Evolutionary conservation across 495 filamentous ascomycete species (phyloP).

Genomic region (Penicillium waksmanii): DNA sequence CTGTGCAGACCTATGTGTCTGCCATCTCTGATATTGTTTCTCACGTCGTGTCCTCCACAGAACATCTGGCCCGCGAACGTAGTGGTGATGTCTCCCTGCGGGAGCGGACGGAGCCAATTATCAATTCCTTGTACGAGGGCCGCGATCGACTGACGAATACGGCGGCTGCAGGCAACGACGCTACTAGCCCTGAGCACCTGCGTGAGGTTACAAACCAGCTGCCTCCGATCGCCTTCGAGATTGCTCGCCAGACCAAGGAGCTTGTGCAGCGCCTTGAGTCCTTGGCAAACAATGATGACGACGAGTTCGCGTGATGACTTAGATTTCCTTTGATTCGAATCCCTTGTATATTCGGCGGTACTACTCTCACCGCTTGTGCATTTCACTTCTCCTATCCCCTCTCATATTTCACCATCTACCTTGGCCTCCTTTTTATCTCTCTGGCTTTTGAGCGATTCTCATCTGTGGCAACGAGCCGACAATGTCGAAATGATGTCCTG

Average conservation of each 20-base stretch:
- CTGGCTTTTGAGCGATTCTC: conserved; percentile 40
- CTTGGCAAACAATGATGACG: conserved; percentile 40
- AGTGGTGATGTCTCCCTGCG: conserved; percentile 48
- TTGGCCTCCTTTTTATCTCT: conserved; percentile 22
- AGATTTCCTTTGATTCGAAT: conserved; percentile 10
- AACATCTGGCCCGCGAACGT: conserved; percentile 56
- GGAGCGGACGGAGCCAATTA: conserved; percentile 62
- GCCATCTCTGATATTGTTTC: conserved; percentile 72
- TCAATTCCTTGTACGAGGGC: conserved; percentile 65
- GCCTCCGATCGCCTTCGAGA: conserved; percentile 85
- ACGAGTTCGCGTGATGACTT: conserved; percentile 46
- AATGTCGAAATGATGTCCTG: conserved; percentile 48
- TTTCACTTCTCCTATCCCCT: conserved; percentile 2
- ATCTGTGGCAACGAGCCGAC: conserved; percentile 47
- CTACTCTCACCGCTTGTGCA: not conserved
- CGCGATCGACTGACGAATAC: conserved; percentile 66
- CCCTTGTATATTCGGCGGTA: conserved; percentile 2
- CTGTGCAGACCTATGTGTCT: conserved; percentile 70
- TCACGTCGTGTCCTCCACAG: conserved; percentile 69
- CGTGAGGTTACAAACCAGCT: conserved; percentile 70
- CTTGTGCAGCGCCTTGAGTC: conserved; percentile 55
- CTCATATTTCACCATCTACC: conserved; percentile 7
- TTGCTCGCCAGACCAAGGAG: conserved; percentile 82
- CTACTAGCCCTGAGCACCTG: conserved; percentile 55
- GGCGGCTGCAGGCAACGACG: conserved; percentile 64